These are phyloP conservation scores for Polyplosphaeria fusca DNA, from an alignment of 495 filamentous ascomycete genomes.

Conservation along the genomic window DNA sequence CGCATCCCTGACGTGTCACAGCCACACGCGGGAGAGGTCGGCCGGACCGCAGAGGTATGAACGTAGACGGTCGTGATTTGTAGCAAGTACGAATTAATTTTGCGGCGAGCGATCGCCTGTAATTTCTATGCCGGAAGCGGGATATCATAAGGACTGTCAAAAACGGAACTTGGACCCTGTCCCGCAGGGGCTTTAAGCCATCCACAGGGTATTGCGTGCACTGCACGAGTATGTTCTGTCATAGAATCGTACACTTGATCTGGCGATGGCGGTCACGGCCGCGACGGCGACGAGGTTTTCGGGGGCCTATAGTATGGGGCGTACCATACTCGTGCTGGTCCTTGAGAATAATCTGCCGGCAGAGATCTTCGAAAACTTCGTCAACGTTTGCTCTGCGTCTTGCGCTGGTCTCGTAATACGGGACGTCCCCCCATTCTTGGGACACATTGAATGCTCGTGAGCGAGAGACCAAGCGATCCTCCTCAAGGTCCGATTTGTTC, in stretches of 20 bases:
- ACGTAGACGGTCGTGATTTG: neutral
- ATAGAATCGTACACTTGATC: conserved; percentile 24
- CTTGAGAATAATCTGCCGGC: conserved; percentile 82
- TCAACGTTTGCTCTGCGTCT: conserved; percentile 85
- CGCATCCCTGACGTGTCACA: conserved; percentile 1
- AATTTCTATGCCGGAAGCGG: conserved; percentile 16
- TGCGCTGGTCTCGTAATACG: conserved; percentile 93
- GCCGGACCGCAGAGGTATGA: neutral
- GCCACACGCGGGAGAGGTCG: neutral
- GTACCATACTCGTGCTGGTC: conserved; percentile 41
- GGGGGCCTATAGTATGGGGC: neutral
- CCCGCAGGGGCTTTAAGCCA: conserved; percentile 11
- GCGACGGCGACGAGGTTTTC: neutral
- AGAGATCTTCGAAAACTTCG: conserved; percentile 91
- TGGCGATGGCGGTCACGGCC: neutral
- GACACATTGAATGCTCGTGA: conserved; percentile 81
- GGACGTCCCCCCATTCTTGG: conserved; percentile 82
- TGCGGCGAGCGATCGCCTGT: conserved; percentile 25
- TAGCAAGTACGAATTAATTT: conserved; percentile 4
- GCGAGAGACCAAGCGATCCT: conserved; percentile 80
- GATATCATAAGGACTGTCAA: conserved; percentile 3
- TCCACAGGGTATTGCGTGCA: neutral
- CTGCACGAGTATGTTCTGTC: neutral
- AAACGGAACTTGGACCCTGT: conserved; percentile 10
- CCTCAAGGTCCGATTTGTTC: conserved; percentile 95